Conservation (phyloP, 345 rosid genomes). For the Cardamine resedifolia region DNA sequence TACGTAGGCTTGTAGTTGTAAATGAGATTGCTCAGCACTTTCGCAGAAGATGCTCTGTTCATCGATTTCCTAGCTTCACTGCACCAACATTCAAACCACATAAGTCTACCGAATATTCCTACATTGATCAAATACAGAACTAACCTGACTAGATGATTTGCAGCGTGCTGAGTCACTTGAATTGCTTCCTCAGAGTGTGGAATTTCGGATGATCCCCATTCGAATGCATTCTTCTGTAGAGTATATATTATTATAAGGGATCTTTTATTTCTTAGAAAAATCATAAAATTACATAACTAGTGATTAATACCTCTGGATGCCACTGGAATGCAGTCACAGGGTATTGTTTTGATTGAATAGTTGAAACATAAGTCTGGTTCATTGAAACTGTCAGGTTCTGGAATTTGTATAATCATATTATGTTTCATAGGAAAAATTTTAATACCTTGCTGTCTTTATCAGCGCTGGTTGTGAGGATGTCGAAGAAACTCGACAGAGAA, state of each 20-base stretch:
- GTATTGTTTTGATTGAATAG: constrained; percentile 62
- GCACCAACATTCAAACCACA: constrained; percentile 29
- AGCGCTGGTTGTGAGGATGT: constrained; percentile 64
- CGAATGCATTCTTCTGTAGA: constrained; percentile 71
- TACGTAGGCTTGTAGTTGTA: too few relatives aligned
- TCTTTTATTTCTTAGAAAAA: background rate
- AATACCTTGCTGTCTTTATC: constrained; percentile 65
- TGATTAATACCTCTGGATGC: constrained; percentile 80
- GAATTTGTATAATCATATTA: background rate
- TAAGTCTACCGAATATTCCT: background rate
- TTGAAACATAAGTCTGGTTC: constrained; percentile 76
- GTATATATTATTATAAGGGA: background rate
- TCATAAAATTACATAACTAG: background rate
- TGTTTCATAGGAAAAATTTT: background rate
- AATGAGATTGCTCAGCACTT: too few relatives aligned
- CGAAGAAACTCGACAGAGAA: constrained; percentile 64
- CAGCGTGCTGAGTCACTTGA: constrained; percentile 80
- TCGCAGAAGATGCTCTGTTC: too few relatives aligned
- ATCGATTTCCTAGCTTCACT: constrained; percentile 85
- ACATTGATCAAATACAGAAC: constrained; percentile 14
- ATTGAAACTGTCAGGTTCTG: background rate
- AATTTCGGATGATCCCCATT: constrained; percentile 72
- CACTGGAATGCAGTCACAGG: constrained; percentile 91
- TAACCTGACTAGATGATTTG: constrained; percentile 80
- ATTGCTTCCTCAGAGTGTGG: constrained; percentile 94